Evolutionary conservation across 129 eudicot genomes (phyloP).

Genomic region (Arctium lappa): DNA sequence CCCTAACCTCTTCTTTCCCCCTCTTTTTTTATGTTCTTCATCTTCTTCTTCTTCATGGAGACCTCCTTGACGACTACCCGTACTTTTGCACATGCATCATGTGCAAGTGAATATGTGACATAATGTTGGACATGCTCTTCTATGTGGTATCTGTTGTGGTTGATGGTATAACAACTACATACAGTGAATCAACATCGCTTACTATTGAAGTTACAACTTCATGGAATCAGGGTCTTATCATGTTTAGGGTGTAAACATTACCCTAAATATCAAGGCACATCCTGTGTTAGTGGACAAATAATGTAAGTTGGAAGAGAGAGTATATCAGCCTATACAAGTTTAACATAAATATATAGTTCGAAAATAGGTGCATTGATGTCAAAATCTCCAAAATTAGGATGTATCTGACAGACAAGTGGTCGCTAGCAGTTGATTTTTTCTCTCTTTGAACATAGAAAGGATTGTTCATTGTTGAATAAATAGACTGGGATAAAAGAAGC

Average conservation of each 20-base stretch:
- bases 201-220: not conserved
- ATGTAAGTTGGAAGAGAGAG: not conserved
- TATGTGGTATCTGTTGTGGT: not conserved
- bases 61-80: not conserved
- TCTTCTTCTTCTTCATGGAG: too few species aligned
- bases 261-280: not conserved
- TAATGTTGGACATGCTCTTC: not conserved
- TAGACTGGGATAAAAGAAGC: not conserved
- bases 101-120: not conserved
- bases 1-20: not conserved
- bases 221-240: not conserved
- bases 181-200: not conserved
- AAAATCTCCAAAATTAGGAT: not conserved
- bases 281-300: not conserved
- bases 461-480: not conserved
- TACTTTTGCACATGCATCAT: not conserved
- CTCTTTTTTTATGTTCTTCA: not conserved
- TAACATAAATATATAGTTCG: not conserved
- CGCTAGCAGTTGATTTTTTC: not conserved
- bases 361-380: not conserved
- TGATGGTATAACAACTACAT: not conserved
- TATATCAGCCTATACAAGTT: not conserved
- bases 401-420: not conserved
- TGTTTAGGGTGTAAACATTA: not conserved
- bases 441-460: not conserved